Evolutionary conservation across 108 stramenopile species (phyloP).

Genomic region (Chaetoceros tenuissimus): DNA sequence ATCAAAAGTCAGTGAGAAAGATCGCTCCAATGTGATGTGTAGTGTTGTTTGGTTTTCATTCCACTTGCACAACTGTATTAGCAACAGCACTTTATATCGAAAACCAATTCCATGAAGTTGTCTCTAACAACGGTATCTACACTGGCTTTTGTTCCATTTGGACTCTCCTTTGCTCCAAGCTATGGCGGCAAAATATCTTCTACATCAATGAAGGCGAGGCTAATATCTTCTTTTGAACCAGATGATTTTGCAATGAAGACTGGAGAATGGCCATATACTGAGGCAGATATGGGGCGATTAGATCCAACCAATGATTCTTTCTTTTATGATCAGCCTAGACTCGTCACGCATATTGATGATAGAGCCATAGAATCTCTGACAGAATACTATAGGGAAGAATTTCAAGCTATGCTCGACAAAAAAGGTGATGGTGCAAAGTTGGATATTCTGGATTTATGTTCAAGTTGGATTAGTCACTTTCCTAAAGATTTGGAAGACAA

Average conservation of each 20-base stretch:
- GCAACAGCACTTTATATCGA: too few species aligned
- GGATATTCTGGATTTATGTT: slow-evolving; percentile 68
- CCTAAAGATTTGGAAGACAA: slow-evolving; percentile 20
- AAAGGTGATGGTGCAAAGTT: slow-evolving; percentile 13
- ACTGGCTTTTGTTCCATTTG: too few species aligned
- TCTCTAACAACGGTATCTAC: too few species aligned
- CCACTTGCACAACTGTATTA: too few species aligned
- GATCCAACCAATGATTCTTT: slow-evolving; percentile 47
- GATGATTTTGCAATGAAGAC: slow-evolving; percentile 42
- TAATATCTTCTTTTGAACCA: slow-evolving; percentile 50
- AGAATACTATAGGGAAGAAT: slow-evolving; percentile 40
- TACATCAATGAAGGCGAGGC: too few species aligned
- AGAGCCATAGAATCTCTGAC: slow-evolving; percentile 43
- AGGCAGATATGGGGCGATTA: slow-evolving; percentile 44
- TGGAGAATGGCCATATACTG: slow-evolving; percentile 46
- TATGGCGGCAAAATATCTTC: too few species aligned
- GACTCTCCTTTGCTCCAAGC: too few species aligned
- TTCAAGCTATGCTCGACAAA: slow-evolving; percentile 13
- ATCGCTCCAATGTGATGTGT: too few species aligned
- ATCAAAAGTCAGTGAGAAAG: too few species aligned
- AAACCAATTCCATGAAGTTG: too few species aligned
- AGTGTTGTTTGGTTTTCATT: too few species aligned
- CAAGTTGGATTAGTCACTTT: slow-evolving; percentile 60
- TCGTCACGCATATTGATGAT: slow-evolving; percentile 78
- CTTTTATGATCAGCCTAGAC: slow-evolving; percentile 58